Evolutionary conservation across 345 rosid genomes (phyloP), one percentile per base, ranked within the genome.

Genomic region (Linum lewisii): DNA sequence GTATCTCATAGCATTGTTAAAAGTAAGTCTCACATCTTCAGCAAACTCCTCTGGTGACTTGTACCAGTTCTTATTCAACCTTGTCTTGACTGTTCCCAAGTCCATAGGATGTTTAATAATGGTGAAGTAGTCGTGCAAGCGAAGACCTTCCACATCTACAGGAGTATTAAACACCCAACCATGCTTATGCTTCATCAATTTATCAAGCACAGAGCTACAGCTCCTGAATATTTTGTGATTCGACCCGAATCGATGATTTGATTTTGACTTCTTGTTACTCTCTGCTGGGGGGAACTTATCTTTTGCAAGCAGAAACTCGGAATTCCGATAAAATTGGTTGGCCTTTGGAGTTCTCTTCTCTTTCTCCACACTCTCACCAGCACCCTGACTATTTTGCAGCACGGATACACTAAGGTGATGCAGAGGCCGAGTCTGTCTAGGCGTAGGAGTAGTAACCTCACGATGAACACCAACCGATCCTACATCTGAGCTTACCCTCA

Each of bases 331-430:
- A 49, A 81, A 94, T 70, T 85, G 96, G 79, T 94, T 94, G 9
- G 99, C 99, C 78, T 90, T 94, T 0, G 97, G 99, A 13, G 97
- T 94, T 51, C 99, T 80, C 71, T 94, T 94, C 77, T 90, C 99
- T 76, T 85, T 94, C 80, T 94, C 99, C 73, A 82, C 67, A 56
- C 52, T 66, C 73, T 90, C 99, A 57, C 64, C 80, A 29, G 66
- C 14, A 21, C 88, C 89, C 49, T 66, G 95, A 67, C 79, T 81
- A 67, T 87, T 94, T 69, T 84, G 92, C 62, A 87, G 52, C 14
- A 83, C 82, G 1, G 95, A 81, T 67, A 94, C 66, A 57, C 84
- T 84, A 50, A 83, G 69, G 66, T 82, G 96, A 71, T 83, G 82
- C 70, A 82, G 66, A 66, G 96, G 84, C 80, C 95, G 84, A 37